phyloP scores from a whole-genome alignment of 345 rosid species.

The Geranium rotundifolium region DNA sequence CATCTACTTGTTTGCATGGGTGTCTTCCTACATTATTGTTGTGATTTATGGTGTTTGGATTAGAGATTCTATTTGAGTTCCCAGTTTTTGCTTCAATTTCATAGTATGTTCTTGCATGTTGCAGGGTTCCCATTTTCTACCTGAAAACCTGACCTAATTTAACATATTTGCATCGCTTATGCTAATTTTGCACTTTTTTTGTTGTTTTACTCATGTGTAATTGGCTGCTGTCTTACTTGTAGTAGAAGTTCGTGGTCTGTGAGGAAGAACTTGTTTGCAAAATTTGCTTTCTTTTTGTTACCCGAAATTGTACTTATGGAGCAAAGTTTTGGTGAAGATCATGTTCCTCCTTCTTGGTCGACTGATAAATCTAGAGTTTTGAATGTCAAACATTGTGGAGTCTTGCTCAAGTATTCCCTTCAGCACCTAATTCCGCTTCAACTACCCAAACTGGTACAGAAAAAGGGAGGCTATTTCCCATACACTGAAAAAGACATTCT shows the following conservation, averaged over 20 bases:
- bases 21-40: too few relatives aligned
- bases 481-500: constrained; percentile 51
- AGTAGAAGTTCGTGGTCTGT: not conserved
- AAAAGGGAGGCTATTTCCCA: constrained; percentile 57
- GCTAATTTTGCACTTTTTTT: not conserved
- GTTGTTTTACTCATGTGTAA: not conserved
- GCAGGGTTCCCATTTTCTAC: not conserved
- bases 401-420: constrained; percentile 36
- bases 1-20: too few relatives aligned
- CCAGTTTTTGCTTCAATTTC: not conserved
- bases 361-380: constrained; percentile 42
- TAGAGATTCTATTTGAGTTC: too few relatives aligned
- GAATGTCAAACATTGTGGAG: constrained; percentile 35
- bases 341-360: constrained; percentile 20
- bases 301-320: not conserved
- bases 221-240: not conserved
- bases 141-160: not conserved
- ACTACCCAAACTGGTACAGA: constrained; percentile 18
- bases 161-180: not conserved
- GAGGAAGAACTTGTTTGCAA: not conserved
- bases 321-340: constrained; percentile 12
- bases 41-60: too few relatives aligned
- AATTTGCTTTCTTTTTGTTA: not conserved
- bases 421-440: constrained; percentile 19
- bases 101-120: not conserved